Evolutionary conservation across 768 basidiomycete species (phyloP).

Genomic region (Neoboletus magnificus): DNA sequence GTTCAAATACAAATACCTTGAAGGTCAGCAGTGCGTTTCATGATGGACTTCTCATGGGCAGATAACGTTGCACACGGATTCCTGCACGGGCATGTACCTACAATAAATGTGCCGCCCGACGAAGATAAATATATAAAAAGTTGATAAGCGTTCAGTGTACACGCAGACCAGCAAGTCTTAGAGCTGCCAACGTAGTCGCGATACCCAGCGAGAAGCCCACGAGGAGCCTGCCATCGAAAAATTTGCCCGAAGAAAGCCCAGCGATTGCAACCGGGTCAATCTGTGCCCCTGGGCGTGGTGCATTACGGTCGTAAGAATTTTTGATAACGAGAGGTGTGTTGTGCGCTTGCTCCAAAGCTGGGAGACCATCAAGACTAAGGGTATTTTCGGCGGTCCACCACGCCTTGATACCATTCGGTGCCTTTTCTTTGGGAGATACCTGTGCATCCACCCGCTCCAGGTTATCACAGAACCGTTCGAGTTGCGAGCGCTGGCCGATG

Average conservation of each 20-base stretch:
- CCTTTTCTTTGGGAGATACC: constrained; percentile 17
- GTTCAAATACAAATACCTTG: background rate
- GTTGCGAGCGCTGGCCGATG: constrained; percentile 50
- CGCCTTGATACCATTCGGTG: constrained; percentile 44
- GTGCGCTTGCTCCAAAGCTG: constrained; percentile 40
- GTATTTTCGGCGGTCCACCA: constrained; percentile 55
- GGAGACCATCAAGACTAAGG: constrained; percentile 55
- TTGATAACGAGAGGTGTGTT: constrained; percentile 10
- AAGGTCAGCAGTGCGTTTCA: background rate
- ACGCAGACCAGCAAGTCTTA: constrained; percentile 10
- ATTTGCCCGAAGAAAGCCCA: background rate
- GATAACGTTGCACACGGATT: background rate
- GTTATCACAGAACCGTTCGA: constrained; percentile 43
- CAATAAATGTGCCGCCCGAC: background rate
- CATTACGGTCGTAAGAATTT: constrained; percentile 21
- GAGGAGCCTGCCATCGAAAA: constrained; percentile 11
- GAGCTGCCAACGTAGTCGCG: constrained; percentile 10
- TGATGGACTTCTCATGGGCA: too few species aligned
- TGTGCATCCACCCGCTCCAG: constrained; percentile 43
- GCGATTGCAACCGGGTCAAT: background rate
- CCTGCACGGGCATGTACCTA: background rate
- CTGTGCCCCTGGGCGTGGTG: constrained; percentile 1
- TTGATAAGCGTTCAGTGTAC: background rate
- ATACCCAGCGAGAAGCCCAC: constrained; percentile 33
- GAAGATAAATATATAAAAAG: background rate